These are phyloP conservation scores for Amborella trichopoda DNA, from an alignment of 164 flowering plant genomes.

Conservation along the genomic window DNA sequence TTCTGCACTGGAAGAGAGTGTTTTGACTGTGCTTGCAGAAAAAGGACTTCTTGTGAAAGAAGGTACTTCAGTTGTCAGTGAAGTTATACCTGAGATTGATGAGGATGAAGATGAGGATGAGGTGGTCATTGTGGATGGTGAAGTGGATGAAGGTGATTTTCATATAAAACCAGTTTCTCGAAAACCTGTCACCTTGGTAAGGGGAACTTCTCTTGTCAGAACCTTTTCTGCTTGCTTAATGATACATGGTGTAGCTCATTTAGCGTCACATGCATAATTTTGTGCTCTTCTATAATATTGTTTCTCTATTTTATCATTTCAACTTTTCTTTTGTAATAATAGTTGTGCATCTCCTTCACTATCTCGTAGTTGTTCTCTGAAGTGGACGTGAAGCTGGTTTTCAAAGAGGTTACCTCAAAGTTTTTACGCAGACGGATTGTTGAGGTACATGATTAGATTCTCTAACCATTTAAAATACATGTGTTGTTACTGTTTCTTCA, in stretches of 20 bases:
- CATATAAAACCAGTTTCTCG: conserved; percentile 68
- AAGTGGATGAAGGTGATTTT: conserved; percentile 97
- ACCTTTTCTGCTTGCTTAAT: no score
- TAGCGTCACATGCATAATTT: neutral
- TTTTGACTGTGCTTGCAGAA: conserved; percentile 64
- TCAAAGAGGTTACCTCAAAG: conserved; percentile 78
- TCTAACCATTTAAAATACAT: no score
- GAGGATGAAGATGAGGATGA: conserved; percentile 93
- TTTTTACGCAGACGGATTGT: conserved; percentile 83
- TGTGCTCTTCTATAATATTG: neutral
- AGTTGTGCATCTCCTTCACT: conserved; percentile 1
- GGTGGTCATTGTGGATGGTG: conserved; percentile 86
- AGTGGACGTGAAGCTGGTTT: conserved; percentile 95
- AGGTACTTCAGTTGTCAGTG: conserved; percentile 25
- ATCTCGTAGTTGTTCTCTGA: conserved; percentile 57
- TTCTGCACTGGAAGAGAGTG: conserved; percentile 61
- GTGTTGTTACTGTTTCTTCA: no score
- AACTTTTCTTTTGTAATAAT: neutral
- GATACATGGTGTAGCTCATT: no score
- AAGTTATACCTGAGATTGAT: conserved; percentile 30
- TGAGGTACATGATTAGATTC: no score
- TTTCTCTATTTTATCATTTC: neutral
- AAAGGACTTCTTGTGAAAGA: conserved; percentile 57
- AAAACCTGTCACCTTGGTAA: conserved; percentile 53
- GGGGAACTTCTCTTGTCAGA: conserved; percentile 1